Evolutionary conservation across 2,329 filamentous ascomycete genomes (phyloP).

Genomic region (Colletotrichum sp.): DNA sequence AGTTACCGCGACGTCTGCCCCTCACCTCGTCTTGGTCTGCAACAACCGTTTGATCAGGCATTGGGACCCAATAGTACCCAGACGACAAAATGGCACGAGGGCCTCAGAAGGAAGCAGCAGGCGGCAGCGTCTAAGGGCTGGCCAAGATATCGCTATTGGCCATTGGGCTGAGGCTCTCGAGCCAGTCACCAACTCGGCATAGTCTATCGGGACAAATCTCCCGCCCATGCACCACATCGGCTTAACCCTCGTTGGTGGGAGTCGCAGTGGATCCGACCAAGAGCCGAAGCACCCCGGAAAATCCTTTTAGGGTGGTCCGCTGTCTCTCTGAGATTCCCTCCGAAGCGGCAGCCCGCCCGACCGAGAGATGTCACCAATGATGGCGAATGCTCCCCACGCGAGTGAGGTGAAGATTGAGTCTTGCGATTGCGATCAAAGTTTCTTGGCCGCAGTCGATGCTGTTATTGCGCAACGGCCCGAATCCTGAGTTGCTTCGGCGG

Average conservation of each 20-base stretch:
- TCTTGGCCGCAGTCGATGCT: neutral
- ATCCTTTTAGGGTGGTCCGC: neutral
- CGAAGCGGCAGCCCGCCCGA: neutral
- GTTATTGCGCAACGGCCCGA: neutral
- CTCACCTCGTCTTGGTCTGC: neutral
- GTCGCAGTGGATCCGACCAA: neutral
- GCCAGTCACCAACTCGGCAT: constrained; percentile 2
- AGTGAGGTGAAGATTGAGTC: neutral
- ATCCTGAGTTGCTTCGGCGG: neutral
- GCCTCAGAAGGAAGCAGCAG: neutral
- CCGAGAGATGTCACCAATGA: neutral
- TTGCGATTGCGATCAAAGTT: neutral
- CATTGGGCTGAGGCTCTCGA: constrained; percentile 6
- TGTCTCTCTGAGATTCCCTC: neutral
- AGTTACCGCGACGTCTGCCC: neutral
- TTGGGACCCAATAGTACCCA: neutral
- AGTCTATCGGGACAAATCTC: constrained; percentile 9
- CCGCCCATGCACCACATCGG: constrained; percentile 9
- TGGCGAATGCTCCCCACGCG: neutral
- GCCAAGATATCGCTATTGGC: neutral
- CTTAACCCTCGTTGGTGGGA: neutral
- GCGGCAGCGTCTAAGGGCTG: neutral
- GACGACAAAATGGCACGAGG: neutral
- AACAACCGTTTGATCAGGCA: neutral
- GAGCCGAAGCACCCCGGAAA: constrained; percentile 15